A percentile compares a stretch with the other conserved stretches of the same genome.
Conservation (phyloP, 208 protist species). For the Acanthamoeba royreba region DNA sequence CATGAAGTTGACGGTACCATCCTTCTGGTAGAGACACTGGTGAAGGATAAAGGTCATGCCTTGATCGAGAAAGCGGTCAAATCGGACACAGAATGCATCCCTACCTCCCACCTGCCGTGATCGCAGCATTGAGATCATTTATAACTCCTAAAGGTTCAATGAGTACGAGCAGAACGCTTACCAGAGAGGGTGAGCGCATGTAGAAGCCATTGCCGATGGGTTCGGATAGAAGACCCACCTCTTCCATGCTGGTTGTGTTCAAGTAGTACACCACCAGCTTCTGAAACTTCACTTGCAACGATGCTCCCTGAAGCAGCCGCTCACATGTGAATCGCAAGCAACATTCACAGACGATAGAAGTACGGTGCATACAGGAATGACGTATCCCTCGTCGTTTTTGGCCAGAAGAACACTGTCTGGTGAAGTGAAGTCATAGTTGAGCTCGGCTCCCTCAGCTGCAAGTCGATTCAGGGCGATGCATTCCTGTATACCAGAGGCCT, state of each 20-base stretch:
- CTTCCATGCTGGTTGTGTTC: background rate
- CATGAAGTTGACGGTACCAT: background rate
- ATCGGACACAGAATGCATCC: background rate
- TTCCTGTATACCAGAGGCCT: background rate
- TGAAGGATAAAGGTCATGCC: background rate
- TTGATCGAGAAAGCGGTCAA: background rate
- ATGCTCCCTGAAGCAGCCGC: background rate
- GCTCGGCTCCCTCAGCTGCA: background rate
- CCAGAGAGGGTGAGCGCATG: too few species aligned
- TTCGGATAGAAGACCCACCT: background rate
- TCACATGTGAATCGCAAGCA: background rate
- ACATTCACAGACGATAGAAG: too few species aligned
- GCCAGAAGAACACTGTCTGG: background rate
- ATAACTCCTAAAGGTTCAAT: too few species aligned
- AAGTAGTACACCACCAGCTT: background rate
- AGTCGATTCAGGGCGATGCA: background rate
- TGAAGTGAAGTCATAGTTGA: background rate
- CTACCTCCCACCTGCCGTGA: too few species aligned
- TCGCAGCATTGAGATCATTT: too few species aligned
- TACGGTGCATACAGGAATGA: background rate
- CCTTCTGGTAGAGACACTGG: background rate
- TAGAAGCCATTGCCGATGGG: background rate
- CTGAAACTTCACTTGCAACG: background rate
- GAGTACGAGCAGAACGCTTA: too few species aligned
- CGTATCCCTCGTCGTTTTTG: background rate